Base-by-base conservation (phyloP, 2,329 filamentous ascomycete species). In the Sarocladiaceae sp. region DNA sequence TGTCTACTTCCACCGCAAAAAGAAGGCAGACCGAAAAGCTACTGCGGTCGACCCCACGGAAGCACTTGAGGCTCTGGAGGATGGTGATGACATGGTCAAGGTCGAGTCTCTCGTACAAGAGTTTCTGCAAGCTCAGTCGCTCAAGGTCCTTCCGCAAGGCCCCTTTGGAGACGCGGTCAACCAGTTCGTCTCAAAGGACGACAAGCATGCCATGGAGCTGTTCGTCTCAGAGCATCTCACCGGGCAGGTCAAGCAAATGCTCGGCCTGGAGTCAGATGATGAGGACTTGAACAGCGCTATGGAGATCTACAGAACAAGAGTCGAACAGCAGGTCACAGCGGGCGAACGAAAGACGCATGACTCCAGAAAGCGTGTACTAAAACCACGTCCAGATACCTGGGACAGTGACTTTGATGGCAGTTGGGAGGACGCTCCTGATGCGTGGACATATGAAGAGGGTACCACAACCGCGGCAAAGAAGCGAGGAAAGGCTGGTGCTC, bases 131-230 rank as follows among this genome's bases (percentile, higher is more conserved):
- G 88, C 89, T 0, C 92, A 97, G 62, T 92, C 90, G 0, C 80
- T 99, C 28, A 96, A 92, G 53, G 94, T 99, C 47, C 77, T 99
- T 0, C 94, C 94, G 0, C 90, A 96, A 61, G 94, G 92, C 26
- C 88, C 87, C 0, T 97, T 99, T 62, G 88, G 91, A 15, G 92
- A 97, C 62, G 94, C 94, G 0, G 90, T 99, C 4, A 86, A 85
- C 44, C 88, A 96, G 55, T 99, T 94, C 61, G 90, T 99, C 23
- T 86, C 92, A 65, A 97, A 97, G 59, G 90, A 96, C 58, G 94
- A 99, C 71, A 96, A 92, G 64, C 86, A 94, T 60, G 90, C 90
- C 2, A 90, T 97, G 84, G 84, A 92, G 62, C 74, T 84, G 39
- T 93, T 93, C 60, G 85, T 93, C 10, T 81, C 79, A 20, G 85